phyloP scores from a whole-genome alignment of 2,329 filamentous ascomycete genomes.

The Arthrinium phaeospermum region DNA sequence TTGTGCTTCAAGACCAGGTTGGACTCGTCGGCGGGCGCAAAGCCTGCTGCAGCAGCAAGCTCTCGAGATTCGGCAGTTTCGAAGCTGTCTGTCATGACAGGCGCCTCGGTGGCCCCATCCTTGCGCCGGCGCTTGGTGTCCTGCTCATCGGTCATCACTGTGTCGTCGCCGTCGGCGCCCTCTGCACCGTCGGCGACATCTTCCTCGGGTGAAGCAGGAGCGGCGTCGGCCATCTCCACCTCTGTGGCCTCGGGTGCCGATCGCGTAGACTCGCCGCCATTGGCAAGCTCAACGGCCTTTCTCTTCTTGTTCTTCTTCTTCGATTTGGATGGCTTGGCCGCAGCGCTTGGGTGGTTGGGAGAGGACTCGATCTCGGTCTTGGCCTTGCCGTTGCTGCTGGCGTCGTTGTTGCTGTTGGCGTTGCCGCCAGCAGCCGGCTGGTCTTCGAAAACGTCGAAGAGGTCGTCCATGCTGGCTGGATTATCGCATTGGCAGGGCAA shows the following conservation, averaged over 20 bases:
- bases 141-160: constrained; percentile 48
- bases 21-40: constrained; percentile 70
- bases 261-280: constrained; percentile 39
- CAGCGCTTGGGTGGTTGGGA: constrained; percentile 24
- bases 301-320: constrained; percentile 77
- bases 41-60: constrained; percentile 78
- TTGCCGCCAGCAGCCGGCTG: constrained; percentile 47
- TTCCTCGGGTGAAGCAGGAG: constrained; percentile 44
- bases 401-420: constrained; percentile 45
- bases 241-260: constrained; percentile 40
- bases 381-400: constrained; percentile 42
- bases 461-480: constrained; percentile 68
- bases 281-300: constrained; percentile 81
- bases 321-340: constrained; percentile 42
- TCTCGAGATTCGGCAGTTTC: constrained; percentile 94
- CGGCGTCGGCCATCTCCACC: constrained; percentile 39
- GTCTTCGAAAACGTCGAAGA: constrained; percentile 84
- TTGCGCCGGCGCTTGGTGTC: constrained; percentile 69
- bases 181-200: constrained; percentile 30
- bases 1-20: constrained; percentile 91
- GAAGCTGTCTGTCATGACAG: constrained; percentile 90
- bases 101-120: constrained; percentile 70
- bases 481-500: constrained; percentile 22
- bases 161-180: constrained; percentile 42
- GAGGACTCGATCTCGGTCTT: constrained; percentile 41